Percentiles rank a stretch among this genome's conserved stretches.
Conservation (phyloP, 2,329 filamentous ascomycete genomes). For the Cordyceps sp. region DNA sequence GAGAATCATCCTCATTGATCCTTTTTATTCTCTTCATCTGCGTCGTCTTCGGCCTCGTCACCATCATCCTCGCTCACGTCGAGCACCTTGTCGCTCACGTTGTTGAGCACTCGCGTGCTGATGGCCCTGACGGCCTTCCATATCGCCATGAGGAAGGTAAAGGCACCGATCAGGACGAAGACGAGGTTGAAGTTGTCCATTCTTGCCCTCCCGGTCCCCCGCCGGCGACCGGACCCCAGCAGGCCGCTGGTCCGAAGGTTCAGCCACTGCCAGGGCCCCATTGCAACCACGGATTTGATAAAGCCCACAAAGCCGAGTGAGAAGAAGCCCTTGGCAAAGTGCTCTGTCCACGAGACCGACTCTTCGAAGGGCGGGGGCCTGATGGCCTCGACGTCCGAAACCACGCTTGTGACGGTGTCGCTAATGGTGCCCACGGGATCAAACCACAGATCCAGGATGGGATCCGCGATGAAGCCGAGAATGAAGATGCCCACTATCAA, state of each 20-base stretch:
- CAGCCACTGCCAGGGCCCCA: slow-evolving; percentile 64
- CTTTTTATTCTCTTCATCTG: slow-evolving; percentile 24
- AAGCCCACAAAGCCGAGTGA: slow-evolving; percentile 78
- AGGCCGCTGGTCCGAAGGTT: slow-evolving; percentile 49
- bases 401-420: slow-evolving; percentile 29
- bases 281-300: slow-evolving; percentile 58
- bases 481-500: slow-evolving; percentile 59
- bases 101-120: slow-evolving; percentile 57
- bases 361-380: slow-evolving; percentile 26
- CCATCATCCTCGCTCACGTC: slow-evolving; percentile 54
- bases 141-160: slow-evolving; percentile 67
- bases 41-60: slow-evolving; percentile 28
- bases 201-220: slow-evolving; percentile 57
- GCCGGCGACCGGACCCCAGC: slow-evolving; percentile 31
- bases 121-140: slow-evolving; percentile 68
- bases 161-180: slow-evolving; percentile 62
- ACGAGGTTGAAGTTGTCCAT: slow-evolving; percentile 65
- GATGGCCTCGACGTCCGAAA: slow-evolving; percentile 21
- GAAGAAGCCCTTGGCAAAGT: slow-evolving; percentile 82
- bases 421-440: slow-evolving; percentile 53
- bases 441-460: slow-evolving; percentile 75
- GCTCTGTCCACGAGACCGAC: slow-evolving; percentile 53
- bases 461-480: slow-evolving; percentile 83
- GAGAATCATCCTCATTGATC: too few relatives aligned
- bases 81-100: slow-evolving; percentile 62